phyloP scores from a whole-genome alignment of 345 rosid genomes.

The Zanthoxylum bungeanum region DNA sequence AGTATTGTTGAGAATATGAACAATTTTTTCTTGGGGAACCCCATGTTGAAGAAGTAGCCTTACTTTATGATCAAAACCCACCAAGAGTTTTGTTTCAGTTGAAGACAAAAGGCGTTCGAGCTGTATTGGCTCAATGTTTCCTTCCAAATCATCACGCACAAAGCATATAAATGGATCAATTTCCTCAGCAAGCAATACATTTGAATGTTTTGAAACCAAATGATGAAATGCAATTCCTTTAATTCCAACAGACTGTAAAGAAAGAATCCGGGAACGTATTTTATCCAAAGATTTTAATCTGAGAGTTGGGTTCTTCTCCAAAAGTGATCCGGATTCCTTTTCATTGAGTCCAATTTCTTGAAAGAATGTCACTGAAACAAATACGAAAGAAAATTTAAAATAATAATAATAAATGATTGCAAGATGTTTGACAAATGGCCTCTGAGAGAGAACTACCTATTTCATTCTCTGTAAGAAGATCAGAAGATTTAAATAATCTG shows the following conservation, averaged over 20 bases:
- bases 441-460: slow-evolving; percentile 26
- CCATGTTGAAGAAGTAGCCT: slow-evolving; percentile 46
- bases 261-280: slow-evolving; percentile 33
- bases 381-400: not conserved
- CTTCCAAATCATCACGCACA: slow-evolving; percentile 40
- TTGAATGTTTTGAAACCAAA: slow-evolving; percentile 47
- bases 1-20: slow-evolving; percentile 57
- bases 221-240: slow-evolving; percentile 40
- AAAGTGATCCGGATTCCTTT: slow-evolving; percentile 35
- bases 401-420: slow-evolving; percentile 1
- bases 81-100: slow-evolving; percentile 40
- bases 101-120: slow-evolving; percentile 47
- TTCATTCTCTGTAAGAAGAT: slow-evolving; percentile 15
- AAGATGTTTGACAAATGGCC: slow-evolving; percentile 26
- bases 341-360: slow-evolving; percentile 38
- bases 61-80: slow-evolving; percentile 55
- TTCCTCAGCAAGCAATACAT: slow-evolving; percentile 50
- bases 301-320: slow-evolving; percentile 40
- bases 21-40: slow-evolving; percentile 49
- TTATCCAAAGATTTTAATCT: slow-evolving; percentile 32
- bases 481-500: slow-evolving; percentile 24
- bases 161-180: slow-evolving; percentile 40
- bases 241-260: slow-evolving; percentile 50
- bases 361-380: slow-evolving; percentile 41
- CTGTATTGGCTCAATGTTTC: slow-evolving; percentile 44